phyloP scores from a whole-genome alignment of 768 basidiomycete genomes.

The Cystobasidiopsis lactophilus region DNA sequence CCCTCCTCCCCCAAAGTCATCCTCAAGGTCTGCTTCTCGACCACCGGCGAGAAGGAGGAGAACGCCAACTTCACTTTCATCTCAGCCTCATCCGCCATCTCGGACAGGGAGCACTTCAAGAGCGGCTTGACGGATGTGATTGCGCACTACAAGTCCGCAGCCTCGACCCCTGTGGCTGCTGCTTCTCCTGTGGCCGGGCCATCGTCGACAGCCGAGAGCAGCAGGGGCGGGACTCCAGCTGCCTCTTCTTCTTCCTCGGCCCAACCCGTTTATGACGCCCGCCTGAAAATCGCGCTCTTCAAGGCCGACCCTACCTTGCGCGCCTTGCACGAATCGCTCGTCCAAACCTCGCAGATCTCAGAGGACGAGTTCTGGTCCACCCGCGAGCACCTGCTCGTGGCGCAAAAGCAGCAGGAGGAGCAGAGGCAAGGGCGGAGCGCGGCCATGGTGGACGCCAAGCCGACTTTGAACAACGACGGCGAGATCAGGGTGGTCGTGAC shows the following conservation, averaged over 20 bases:
- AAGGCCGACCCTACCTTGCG: slow-evolving; percentile 55
- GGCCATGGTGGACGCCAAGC: slow-evolving; percentile 67
- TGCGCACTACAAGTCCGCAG: slow-evolving; percentile 37
- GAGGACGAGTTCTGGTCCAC: slow-evolving; percentile 97
- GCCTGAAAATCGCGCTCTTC: slow-evolving; percentile 55
- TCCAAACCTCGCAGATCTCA: slow-evolving; percentile 58
- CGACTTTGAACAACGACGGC: slow-evolving; percentile 58
- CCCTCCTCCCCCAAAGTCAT: slow-evolving; percentile 57
- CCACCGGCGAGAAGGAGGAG: slow-evolving; percentile 31
- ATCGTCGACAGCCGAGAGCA: slow-evolving; percentile 22
- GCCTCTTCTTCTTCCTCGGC: slow-evolving; percentile 8
- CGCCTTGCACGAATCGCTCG: slow-evolving; percentile 64
- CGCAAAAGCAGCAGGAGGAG: slow-evolving; percentile 6
- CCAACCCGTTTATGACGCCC: slow-evolving; percentile 29
- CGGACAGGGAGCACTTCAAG: slow-evolving; percentile 66
- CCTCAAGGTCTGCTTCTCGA: slow-evolving; percentile 50
- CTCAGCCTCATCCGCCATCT: slow-evolving; percentile 34
- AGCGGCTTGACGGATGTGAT: slow-evolving; percentile 54
- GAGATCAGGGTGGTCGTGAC: slow-evolving; percentile 78
- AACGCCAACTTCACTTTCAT: slow-evolving; percentile 64
- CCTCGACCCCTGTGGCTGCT: slow-evolving; percentile 30
- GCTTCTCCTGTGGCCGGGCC: slow-evolving; percentile 18
- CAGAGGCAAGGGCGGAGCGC: slow-evolving; percentile 30
- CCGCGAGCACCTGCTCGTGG: slow-evolving; percentile 41
- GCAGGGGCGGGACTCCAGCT: slow-evolving; percentile 1